Percentiles rank a stretch among this genome's conserved stretches.
These are phyloP conservation scores for Prunus salicina DNA, from an alignment of 306 rosid genomes.

Conservation along the genomic window DNA sequence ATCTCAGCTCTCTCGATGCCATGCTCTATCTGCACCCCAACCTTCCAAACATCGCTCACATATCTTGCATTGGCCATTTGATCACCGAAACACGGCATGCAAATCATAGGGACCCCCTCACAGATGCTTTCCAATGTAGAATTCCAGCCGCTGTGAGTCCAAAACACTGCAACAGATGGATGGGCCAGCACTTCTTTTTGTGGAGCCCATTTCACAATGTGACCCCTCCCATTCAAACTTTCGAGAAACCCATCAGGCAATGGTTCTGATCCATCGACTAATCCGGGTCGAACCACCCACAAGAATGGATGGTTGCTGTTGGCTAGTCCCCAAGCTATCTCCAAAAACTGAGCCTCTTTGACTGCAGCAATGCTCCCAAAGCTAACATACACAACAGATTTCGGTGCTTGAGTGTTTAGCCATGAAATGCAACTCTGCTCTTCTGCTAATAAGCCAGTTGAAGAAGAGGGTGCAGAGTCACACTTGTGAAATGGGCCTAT, in stretches of 20 bases:
- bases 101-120: constrained; percentile 67
- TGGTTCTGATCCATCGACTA: constrained; percentile 31
- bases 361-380: constrained; percentile 49
- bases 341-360: constrained; percentile 35
- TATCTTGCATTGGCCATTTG: constrained; percentile 53
- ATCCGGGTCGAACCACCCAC: constrained; percentile 57
- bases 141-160: constrained; percentile 67
- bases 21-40: constrained; percentile 39
- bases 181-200: constrained; percentile 56
- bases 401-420: constrained; percentile 36
- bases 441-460: constrained; percentile 34
- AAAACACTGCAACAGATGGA: constrained; percentile 49
- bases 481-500: constrained; percentile 62
- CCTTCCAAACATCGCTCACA: constrained; percentile 47
- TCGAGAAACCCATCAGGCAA: constrained; percentile 43
- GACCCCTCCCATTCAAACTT: constrained; percentile 34
- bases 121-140: constrained; percentile 59
- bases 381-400: constrained; percentile 48
- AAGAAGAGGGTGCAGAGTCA: constrained; percentile 7
- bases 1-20: constrained; percentile 37
- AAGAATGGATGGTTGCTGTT: constrained; percentile 46
- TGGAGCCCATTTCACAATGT: constrained; percentile 68
- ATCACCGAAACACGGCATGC: constrained; percentile 41
- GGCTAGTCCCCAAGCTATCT: constrained; percentile 64
- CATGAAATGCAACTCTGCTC: constrained; percentile 54